Percentiles rank a stretch among this genome's conserved stretches.
Conservation (phyloP, 116 monocot genomes). For the Iris pallida region DNA sequence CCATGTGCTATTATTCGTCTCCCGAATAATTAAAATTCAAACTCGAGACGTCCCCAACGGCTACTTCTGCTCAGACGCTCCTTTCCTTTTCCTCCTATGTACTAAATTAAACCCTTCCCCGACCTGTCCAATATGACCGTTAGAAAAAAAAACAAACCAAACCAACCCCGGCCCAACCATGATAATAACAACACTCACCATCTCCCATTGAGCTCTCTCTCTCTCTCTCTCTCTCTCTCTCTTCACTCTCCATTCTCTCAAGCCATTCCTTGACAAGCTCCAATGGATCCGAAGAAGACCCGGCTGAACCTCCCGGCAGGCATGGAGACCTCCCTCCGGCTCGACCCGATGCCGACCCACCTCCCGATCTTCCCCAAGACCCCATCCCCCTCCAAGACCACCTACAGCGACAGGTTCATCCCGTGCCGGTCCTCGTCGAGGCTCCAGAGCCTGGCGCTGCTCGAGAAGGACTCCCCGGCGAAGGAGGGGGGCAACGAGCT, state of each 20-base stretch:
- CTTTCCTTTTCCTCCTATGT: not conserved
- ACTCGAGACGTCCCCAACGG: not conserved
- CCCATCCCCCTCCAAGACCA: slow-evolving; percentile 76
- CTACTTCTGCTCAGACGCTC: not conserved
- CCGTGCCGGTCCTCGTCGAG: slow-evolving; percentile 84
- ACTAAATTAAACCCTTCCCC: not conserved
- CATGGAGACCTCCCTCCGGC: slow-evolving; percentile 59
- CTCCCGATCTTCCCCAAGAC: slow-evolving; percentile 49
- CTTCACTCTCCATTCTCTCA: not conserved
- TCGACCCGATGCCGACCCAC: slow-evolving; percentile 42
- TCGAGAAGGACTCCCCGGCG: slow-evolving; percentile 51
- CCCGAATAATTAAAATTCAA: too few relatives aligned
- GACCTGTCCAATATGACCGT: not conserved
- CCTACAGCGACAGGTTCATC: slow-evolving; percentile 92
- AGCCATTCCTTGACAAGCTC: not conserved
- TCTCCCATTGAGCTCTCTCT: not conserved
- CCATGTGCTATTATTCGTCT: too few relatives aligned
- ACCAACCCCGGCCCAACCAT: not conserved
- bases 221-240: not conserved
- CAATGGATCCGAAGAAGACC: slow-evolving; percentile 21
- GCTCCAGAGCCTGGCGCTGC: slow-evolving; percentile 59
- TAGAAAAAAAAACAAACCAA: not conserved
- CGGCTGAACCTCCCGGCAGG: slow-evolving; percentile 71
- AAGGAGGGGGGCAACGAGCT: slow-evolving; percentile 86
- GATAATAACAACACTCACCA: not conserved